These are phyloP conservation scores for Skeletonema tropicum DNA, from an alignment of 108 stramenopile genomes.

Conservation along the genomic window DNA sequence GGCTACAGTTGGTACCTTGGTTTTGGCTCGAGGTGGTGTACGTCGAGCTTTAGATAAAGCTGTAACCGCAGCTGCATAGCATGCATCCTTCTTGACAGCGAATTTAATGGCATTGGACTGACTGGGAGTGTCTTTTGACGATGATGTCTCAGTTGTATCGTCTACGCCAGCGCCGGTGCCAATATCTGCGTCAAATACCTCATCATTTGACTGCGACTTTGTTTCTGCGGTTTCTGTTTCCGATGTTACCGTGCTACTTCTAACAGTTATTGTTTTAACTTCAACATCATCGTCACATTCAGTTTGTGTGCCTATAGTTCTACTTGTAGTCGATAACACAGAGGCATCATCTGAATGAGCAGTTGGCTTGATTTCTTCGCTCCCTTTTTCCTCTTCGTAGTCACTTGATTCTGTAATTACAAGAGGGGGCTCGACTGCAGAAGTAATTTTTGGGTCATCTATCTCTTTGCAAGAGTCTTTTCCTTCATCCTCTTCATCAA, in stretches of 20 bases:
- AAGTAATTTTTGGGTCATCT: neutral
- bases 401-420: neutral
- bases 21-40: neutral
- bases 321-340: conserved; percentile 12
- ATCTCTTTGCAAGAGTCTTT: neutral
- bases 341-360: conserved; percentile 16
- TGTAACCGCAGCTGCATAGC: neutral
- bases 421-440: neutral
- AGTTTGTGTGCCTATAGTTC: conserved; percentile 27
- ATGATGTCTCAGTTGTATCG: conserved; percentile 1
- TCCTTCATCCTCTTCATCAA: neutral
- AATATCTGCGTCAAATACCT: neutral
- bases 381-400: neutral
- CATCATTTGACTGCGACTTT: neutral
- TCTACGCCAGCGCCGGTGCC: neutral
- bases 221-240: neutral
- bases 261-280: conserved; percentile 8
- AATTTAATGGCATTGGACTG: neutral
- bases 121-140: neutral
- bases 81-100: conserved; percentile 23
- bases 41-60: neutral
- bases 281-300: neutral
- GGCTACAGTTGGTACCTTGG: neutral
- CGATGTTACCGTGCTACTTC: conserved; percentile 2
- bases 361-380: neutral